Evolutionary conservation across 2,329 filamentous ascomycete genomes (phyloP).

Genomic region (Graphium sp.): DNA sequence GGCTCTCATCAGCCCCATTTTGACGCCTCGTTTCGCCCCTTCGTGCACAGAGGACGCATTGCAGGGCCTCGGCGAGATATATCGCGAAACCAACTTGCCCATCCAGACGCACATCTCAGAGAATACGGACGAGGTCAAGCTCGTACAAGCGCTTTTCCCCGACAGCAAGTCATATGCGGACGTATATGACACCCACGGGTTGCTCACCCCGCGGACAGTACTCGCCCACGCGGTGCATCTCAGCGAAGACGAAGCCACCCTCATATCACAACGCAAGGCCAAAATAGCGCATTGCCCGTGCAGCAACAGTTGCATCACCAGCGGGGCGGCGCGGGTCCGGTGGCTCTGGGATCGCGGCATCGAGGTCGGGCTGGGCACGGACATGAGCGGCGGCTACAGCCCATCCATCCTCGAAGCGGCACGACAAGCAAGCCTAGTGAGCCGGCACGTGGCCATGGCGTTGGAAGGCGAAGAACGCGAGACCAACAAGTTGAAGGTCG

Average conservation of each 20-base stretch:
- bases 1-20: constrained; percentile 55
- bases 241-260: constrained; percentile 41
- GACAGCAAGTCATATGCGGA: constrained; percentile 46
- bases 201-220: constrained; percentile 59
- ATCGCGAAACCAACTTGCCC: constrained; percentile 42
- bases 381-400: constrained; percentile 78
- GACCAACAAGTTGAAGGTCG: constrained; percentile 55
- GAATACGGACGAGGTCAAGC: constrained; percentile 54
- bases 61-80: constrained; percentile 44
- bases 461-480: constrained; percentile 20
- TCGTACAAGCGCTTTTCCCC: constrained; percentile 59
- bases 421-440: constrained; percentile 64
- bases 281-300: constrained; percentile 78
- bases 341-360: constrained; percentile 59
- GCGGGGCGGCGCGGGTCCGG: constrained; percentile 61
- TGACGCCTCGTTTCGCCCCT: constrained; percentile 59
- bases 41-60: constrained; percentile 46
- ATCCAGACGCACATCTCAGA: constrained; percentile 87
- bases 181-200: constrained; percentile 59
- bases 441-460: constrained; percentile 49
- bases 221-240: constrained; percentile 78
- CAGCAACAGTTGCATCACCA: constrained; percentile 69
- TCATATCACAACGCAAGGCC: constrained; percentile 43
- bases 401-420: constrained; percentile 70
- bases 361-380: constrained; percentile 73